Evolutionary conservation across 768 basidiomycete genomes (phyloP).

Genomic region (Lactarius pseudohatsudake): DNA sequence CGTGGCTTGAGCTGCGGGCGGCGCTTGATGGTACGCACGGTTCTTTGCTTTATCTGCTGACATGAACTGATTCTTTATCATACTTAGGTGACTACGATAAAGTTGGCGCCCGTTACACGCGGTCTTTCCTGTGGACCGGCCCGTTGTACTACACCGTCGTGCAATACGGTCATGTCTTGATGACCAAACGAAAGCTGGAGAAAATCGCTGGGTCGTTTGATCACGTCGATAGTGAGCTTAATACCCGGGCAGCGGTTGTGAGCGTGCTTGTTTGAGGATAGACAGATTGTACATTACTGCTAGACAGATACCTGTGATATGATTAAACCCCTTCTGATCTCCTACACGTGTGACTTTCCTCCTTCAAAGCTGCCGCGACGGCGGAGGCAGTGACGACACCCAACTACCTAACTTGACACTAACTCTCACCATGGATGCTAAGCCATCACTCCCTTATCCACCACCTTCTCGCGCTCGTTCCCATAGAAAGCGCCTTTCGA

Average conservation of each 20-base stretch:
- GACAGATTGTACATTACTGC: not conserved
- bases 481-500: slow-evolving; percentile 59
- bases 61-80: not conserved
- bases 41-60: not conserved
- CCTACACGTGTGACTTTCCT: not conserved
- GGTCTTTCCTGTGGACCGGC: slow-evolving; percentile 30
- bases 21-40: slow-evolving; percentile 32
- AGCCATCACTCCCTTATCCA: slow-evolving; percentile 7
- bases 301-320: not conserved
- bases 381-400: too few relatives aligned
- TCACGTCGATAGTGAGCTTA: not conserved
- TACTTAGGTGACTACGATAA: slow-evolving; percentile 29
- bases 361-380: not conserved
- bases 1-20: slow-evolving; percentile 41
- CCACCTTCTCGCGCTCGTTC: slow-evolving; percentile 33
- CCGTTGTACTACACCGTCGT: slow-evolving; percentile 26
- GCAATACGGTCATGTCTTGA: slow-evolving; percentile 7
- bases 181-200: slow-evolving; percentile 20
- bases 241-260: slow-evolving; percentile 6
- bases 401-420: not conserved
- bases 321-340: not conserved
- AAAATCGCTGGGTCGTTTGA: slow-evolving; percentile 30
- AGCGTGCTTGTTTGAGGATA: slow-evolving; percentile 16
- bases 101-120: slow-evolving; percentile 27
- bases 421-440: slow-evolving; percentile 11